These are phyloP conservation scores for Cyberlindnera japonica DNA, from an alignment of 805 yeast species.

Conservation along the genomic window DNA sequence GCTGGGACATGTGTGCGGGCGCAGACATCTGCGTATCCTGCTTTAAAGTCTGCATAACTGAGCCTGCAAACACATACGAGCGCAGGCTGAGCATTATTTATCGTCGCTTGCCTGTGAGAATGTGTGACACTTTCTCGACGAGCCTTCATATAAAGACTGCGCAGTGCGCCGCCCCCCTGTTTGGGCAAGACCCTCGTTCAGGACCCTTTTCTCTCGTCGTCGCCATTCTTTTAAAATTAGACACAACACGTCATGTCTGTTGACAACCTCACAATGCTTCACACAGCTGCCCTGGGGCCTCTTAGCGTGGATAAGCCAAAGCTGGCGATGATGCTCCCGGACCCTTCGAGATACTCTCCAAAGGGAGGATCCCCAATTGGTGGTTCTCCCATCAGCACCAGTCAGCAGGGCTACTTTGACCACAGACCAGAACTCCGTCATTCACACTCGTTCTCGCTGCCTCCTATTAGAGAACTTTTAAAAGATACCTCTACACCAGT, in stretches of 20 bases:
- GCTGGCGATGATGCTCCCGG: slow-evolving; percentile 21
- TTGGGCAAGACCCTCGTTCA: not conserved
- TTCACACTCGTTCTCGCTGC: slow-evolving; percentile 16
- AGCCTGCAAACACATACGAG: slow-evolving; percentile 12
- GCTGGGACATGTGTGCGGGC: slow-evolving; percentile 3
- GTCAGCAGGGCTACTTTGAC: slow-evolving; percentile 1
- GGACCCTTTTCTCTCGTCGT: not conserved
- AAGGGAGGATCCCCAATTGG: not conserved
- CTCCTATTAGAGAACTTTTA: slow-evolving; percentile 20
- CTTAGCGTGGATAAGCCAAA: slow-evolving; percentile 11
- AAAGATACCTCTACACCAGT: slow-evolving; percentile 5
- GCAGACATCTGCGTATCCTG: slow-evolving; percentile 6
- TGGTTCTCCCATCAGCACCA: slow-evolving; percentile 1
- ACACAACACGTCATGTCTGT: slow-evolving; percentile 6
- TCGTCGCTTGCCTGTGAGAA: slow-evolving; percentile 12
- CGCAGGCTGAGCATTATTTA: slow-evolving; percentile 11
- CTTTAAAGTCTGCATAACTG: slow-evolving; percentile 7
- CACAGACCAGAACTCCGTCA: slow-evolving; percentile 11
- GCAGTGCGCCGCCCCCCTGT: slow-evolving; percentile 1
- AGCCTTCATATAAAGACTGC: slow-evolving; percentile 6
- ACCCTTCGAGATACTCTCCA: slow-evolving; percentile 19
- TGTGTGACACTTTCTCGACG: slow-evolving; percentile 6
- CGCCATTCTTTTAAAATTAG: not conserved
- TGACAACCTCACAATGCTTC: slow-evolving; percentile 14
- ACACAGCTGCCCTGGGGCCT: slow-evolving; percentile 12